Percentiles rank a stretch among this genome's conserved stretches.
phyloP scores from a whole-genome alignment of 2,329 filamentous ascomycete species.

The Bipolaris sorokiniana region DNA sequence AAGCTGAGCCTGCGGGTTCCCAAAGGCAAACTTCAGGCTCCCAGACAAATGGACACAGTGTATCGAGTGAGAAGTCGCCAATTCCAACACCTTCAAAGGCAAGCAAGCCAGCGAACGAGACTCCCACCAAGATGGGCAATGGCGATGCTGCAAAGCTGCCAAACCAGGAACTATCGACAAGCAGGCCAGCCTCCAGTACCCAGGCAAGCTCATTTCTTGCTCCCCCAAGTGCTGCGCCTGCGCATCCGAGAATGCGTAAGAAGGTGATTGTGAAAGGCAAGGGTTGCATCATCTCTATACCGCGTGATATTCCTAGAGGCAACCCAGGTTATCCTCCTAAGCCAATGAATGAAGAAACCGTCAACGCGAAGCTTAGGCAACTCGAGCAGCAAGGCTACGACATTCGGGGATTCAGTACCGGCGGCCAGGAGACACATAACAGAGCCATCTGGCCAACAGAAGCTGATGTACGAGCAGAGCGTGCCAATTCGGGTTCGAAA shows the following conservation, averaged over 20 bases:
- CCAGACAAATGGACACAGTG: constrained; percentile 23
- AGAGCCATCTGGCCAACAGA: constrained; percentile 70
- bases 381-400: constrained; percentile 75
- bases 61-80: constrained; percentile 26
- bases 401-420: constrained; percentile 67
- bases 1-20: constrained; percentile 43
- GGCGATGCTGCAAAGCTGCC: constrained; percentile 5
- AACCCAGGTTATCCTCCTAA: constrained; percentile 50
- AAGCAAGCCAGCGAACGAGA: constrained; percentile 28
- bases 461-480: constrained; percentile 64
- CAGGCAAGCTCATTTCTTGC: constrained; percentile 23
- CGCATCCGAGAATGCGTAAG: constrained; percentile 49
- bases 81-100: constrained; percentile 24
- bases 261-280: constrained; percentile 55
- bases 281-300: constrained; percentile 54
- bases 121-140: constrained; percentile 23
- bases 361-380: constrained; percentile 66
- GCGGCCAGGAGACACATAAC: constrained; percentile 60
- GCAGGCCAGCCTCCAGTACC: constrained; percentile 11
- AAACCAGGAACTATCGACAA: neutral
- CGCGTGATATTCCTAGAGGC: constrained; percentile 50
- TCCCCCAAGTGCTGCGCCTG: constrained; percentile 24
- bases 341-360: constrained; percentile 58
- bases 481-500: constrained; percentile 51
- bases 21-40: constrained; percentile 37